phyloP scores from a whole-genome alignment of 2,329 filamentous ascomycete species.

The Myrmaecium sp. region DNA sequence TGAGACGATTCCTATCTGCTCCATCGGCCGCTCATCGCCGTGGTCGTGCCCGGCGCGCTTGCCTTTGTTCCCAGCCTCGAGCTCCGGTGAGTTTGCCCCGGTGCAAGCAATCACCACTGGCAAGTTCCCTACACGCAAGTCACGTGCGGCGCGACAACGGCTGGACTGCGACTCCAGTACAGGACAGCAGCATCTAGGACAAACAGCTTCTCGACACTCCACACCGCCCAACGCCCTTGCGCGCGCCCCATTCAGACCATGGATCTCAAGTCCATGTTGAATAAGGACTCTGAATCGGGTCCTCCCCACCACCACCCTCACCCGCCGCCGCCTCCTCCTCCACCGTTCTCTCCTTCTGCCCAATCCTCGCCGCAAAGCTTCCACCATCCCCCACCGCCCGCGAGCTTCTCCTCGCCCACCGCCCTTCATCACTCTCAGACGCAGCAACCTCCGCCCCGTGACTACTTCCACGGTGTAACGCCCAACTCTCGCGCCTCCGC shows the following conservation, averaged over 20 bases:
- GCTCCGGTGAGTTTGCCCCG: not conserved
- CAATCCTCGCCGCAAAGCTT: no score
- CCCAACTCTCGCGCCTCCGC: no score
- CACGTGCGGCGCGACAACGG: conserved; percentile 1
- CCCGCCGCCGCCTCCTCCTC: conserved; percentile 3
- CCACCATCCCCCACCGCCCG: conserved; percentile 2
- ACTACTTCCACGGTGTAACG: conserved; percentile 2
- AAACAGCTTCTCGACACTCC: not conserved
- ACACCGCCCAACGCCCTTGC: not conserved
- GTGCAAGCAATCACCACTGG: not conserved
- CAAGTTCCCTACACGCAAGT: not conserved
- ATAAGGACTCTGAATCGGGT: conserved; percentile 3
- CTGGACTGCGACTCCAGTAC: conserved; percentile 1
- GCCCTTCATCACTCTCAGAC: not conserved
- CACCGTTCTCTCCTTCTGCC: no score
- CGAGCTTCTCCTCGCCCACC: conserved; percentile 1
- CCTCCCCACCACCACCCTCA: conserved; percentile 4
- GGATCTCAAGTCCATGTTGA: conserved; percentile 4
- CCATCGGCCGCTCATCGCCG: conserved; percentile 1
- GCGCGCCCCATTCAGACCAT: conserved; percentile 1
- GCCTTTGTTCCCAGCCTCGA: no score
- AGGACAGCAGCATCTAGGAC: no score
- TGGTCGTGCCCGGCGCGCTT: not conserved
- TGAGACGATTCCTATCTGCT: no score
- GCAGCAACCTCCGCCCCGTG: not conserved